Base-by-base conservation (phyloP, 768 basidiomycete genomes). In the Calocybe cyanea region DNA sequence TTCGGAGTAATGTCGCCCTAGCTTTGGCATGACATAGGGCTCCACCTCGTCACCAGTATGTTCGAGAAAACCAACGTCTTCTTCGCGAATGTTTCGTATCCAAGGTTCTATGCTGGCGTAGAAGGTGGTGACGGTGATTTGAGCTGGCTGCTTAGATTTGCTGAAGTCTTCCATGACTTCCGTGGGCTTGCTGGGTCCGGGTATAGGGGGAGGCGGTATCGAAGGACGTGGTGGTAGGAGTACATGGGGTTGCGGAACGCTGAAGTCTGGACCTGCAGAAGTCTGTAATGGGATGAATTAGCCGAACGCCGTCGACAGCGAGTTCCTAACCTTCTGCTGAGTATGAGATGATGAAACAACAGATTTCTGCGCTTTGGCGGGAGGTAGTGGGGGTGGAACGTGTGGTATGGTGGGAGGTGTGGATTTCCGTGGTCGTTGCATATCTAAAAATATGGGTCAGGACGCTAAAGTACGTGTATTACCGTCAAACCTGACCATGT, bases 61-160 rank as follows among this genome's bases (percentile, higher is more conserved):
- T 49, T 91, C 87, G 42, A 99, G 74, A 64, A 92, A 94, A 2
- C 95, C 95, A 21, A 98, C 69, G 59, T 99, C 96, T 64, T 98
- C 96, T 65, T 98, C 96, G 51, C 86, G 86, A 35, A 97, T 82
- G 18, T 81, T 79, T 41, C 93, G 83, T 58, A 94, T 72, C 73
- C 88, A 99, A 9, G 89, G 87, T 57, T 97, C 95, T 37, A 95
- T 80, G 57, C 83, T 86, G 19, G 85, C 72, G 65, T 92, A 92
- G 61, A 96, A 98, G 1, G 91, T 92, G 23, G 69, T 76, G 21
- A 85, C 76, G 15, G 71, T 73, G 8, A 75, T 76, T 60, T 89
- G 87, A n/a, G 77, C 54, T 0, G 91, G 90, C 40, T 72, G 79
- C 64, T 91, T 95, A 19, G 76, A 67, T 63, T 87, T 87, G 60